phyloP scores from a whole-genome alignment of 371 early-diverging fungal genomes.

The Lichtheimia corymbifera region DNA sequence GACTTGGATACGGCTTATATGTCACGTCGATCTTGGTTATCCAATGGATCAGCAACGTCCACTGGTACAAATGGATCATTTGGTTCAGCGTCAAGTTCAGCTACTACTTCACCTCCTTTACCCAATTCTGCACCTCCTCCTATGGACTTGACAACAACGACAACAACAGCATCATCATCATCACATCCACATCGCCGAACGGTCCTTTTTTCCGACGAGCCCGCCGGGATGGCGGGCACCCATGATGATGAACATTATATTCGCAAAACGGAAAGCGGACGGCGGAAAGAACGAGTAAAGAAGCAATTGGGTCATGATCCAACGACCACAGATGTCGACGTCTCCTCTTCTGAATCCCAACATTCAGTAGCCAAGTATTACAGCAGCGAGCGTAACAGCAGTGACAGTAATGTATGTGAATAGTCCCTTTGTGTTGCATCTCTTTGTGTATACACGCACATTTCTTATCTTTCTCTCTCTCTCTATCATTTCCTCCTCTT shows the following conservation, averaged over 20 bases:
- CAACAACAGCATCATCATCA: constrained; percentile 1
- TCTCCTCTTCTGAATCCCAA: constrained; percentile 1
- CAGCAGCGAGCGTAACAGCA: constrained; percentile 24
- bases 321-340: not conserved
- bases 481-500: not conserved
- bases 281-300: constrained; percentile 28
- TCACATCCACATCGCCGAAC: constrained; percentile 13
- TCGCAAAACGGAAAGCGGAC: constrained; percentile 41
- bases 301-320: constrained; percentile 4
- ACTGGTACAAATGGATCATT: constrained; percentile 13
- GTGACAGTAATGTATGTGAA: constrained; percentile 19
- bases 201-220: constrained; percentile 17
- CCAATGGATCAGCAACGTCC: constrained; percentile 26
- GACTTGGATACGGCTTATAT: not conserved
- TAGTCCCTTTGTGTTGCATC: too few relatives aligned
- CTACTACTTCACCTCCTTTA: constrained; percentile 10
- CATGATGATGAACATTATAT: constrained; percentile 5
- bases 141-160: not conserved
- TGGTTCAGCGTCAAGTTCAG: constrained; percentile 10
- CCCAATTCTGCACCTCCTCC: not conserved
- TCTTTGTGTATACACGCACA: too few relatives aligned
- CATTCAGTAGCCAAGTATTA: constrained; percentile 16
- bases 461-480: too few relatives aligned
- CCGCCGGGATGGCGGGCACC: constrained; percentile 9
- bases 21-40: constrained; percentile 19